These are phyloP conservation scores for Scutellaria baicalensis DNA, from an alignment of 257 asterid genomes.

Conservation along the genomic window DNA sequence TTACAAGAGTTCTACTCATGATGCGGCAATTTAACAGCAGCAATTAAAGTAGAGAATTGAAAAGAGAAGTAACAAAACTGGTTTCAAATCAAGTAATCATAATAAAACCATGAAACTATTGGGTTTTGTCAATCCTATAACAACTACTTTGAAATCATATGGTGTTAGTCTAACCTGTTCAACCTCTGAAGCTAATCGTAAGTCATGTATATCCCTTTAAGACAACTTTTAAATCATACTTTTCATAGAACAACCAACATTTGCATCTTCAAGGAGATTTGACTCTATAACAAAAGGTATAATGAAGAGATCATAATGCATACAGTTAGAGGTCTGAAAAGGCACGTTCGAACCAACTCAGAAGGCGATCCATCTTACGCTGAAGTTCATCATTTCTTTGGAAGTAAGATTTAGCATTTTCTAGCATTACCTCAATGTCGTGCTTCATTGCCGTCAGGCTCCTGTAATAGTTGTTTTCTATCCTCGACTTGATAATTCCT, in stretches of 20 bases:
- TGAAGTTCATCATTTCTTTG: conserved; percentile 38
- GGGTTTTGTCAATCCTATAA: too few relatives aligned
- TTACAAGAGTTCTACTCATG: too few relatives aligned
- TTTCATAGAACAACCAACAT: neutral
- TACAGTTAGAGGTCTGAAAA: conserved; percentile 27
- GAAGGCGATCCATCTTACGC: conserved; percentile 51
- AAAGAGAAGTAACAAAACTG: too few relatives aligned
- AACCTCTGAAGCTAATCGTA: too few relatives aligned
- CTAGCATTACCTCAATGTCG: conserved; percentile 58
- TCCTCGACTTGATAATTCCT: conserved; percentile 51
- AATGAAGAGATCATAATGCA: conserved; percentile 3
- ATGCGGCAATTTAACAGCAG: too few relatives aligned
- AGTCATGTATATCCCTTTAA: neutral
- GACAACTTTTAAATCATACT: neutral
- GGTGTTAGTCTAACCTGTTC: too few relatives aligned
- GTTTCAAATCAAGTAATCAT: too few relatives aligned
- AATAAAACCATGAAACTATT: too few relatives aligned
- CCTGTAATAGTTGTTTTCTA: conserved; percentile 68
- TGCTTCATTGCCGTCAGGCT: conserved; percentile 50
- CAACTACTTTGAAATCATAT: too few relatives aligned
- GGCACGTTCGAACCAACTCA: conserved; percentile 33
- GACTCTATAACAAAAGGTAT: neutral
- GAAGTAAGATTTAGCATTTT: conserved; percentile 54
- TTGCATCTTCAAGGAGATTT: neutral
- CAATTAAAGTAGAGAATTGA: too few relatives aligned